Base-by-base conservation (phyloP, 768 basidiomycete species). In the Termitomyces eurrhizus region DNA sequence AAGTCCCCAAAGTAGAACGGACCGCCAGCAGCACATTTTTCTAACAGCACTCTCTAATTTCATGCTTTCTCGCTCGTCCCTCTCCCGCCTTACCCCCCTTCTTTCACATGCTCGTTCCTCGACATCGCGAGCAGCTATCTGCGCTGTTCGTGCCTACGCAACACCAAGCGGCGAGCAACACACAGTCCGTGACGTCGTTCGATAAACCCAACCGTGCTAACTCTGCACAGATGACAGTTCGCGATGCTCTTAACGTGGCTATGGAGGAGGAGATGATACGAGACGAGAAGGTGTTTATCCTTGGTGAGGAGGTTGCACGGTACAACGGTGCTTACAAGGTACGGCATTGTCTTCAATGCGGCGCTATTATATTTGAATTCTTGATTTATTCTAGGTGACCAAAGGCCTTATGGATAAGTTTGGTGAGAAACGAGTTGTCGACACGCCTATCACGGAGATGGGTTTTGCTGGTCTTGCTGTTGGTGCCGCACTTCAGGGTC, bases 261-360 rank as follows among this genome's bases (percentile, higher is more conserved):
- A 95, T 99, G 92, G 97, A 98, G 79, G 97, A 99, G 78, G 97
- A 99, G 79, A 98, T 99, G 97, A 73, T 88, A 68, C 88, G 93
- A 49, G 97, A 99, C 75, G 92, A 95, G 73, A 89, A 80, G 39
- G 97, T 99, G 45, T 99, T 96, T 76, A 77, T 99, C 68, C 75
- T 99, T 63, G 97, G 97, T 61, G 97, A 99, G 77, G 97, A 99
- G 73, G 97, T 99, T 62, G 96, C 96, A 53, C 87, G 93, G 67
- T 99, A 99, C 80, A 98, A 99, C 72, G 93, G 93, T 75, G 94
- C 94, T 64, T 95, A 95, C 85, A 95, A 95, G 84, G 92, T 91
- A 63, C 61, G 70, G 70, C 45, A n/a, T 52, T 41, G 41, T 35
- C 48, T 46, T 21, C 11, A 8, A 45, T 33, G 14, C 58, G 61